phyloP scores from a whole-genome alignment of 129 eudicot species.

The Ambrosia trifida region DNA sequence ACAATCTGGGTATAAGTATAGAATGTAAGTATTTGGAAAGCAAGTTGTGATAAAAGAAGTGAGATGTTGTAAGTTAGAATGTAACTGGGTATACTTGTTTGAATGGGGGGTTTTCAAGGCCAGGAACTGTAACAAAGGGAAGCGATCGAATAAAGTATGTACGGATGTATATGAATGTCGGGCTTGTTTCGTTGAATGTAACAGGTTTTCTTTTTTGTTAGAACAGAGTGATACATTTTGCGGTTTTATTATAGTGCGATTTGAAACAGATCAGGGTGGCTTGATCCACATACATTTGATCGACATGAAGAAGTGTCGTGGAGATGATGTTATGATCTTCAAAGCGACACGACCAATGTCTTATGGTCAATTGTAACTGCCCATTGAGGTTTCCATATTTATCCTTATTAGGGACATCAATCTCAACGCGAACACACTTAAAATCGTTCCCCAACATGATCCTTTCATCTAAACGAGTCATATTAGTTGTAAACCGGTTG shows the following conservation, averaged over 20 bases:
- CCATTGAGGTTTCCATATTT: not conserved
- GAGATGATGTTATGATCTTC: not conserved
- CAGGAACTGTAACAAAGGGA: constrained; percentile 6
- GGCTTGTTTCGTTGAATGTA: not conserved
- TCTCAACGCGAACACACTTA: not conserved
- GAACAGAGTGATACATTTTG: not conserved
- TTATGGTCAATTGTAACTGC: not conserved
- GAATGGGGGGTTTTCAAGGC: constrained; percentile 12
- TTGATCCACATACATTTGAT: not conserved
- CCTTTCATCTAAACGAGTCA: no score
- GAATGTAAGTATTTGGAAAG: constrained; percentile 6
- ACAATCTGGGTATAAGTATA: constrained; percentile 9
- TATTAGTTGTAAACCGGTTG: no score
- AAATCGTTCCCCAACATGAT: not conserved
- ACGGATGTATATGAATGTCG: constrained; percentile 15
- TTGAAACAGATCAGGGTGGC: not conserved
- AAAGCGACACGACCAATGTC: not conserved
- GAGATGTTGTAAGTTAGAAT: constrained; percentile 18
- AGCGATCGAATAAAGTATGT: constrained; percentile 15
- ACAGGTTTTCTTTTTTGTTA: not conserved
- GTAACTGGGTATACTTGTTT: constrained; percentile 23
- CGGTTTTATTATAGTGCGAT: not conserved
- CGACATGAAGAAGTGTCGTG: not conserved
- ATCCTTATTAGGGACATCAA: not conserved
- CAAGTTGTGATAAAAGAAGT: constrained; percentile 9